phyloP scores from a whole-genome alignment of 345 rosid species.

The Geranium rotundifolium region DNA sequence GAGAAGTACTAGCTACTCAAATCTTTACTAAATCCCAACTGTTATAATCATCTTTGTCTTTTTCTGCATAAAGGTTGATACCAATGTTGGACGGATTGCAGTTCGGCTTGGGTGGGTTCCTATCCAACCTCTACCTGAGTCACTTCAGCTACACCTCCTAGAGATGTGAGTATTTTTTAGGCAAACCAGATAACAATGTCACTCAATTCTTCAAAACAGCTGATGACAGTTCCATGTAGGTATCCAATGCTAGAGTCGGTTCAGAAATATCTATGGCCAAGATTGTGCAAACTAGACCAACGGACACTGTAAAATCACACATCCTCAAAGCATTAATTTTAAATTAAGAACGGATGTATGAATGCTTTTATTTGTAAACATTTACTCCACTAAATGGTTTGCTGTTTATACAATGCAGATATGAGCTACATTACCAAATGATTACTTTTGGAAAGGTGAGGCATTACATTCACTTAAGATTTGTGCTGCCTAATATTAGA shows the following conservation, averaged over 20 bases:
- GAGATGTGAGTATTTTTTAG: slow-evolving; percentile 54
- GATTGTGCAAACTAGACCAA: slow-evolving; percentile 91
- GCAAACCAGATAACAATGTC: slow-evolving; percentile 7
- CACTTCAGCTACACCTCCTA: slow-evolving; percentile 81
- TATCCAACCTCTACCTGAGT: slow-evolving; percentile 80
- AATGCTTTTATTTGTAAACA: not conserved
- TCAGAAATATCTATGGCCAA: slow-evolving; percentile 93
- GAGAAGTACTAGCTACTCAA: slow-evolving; percentile 1
- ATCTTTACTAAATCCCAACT: not conserved
- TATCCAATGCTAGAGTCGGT: slow-evolving; percentile 82
- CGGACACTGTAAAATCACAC: slow-evolving; percentile 51
- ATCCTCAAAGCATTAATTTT: slow-evolving; percentile 3
- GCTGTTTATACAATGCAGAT: slow-evolving; percentile 35
- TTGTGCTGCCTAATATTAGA: not conserved
- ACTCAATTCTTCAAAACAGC: slow-evolving; percentile 7
- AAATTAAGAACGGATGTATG: not conserved
- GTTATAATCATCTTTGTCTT: not conserved
- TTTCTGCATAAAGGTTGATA: slow-evolving; percentile 59
- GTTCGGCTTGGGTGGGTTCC: slow-evolving; percentile 99
- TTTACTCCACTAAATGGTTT: not conserved
- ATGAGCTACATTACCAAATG: slow-evolving; percentile 89
- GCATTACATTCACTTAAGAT: slow-evolving; percentile 1
- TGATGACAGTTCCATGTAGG: slow-evolving; percentile 30
- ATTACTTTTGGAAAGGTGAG: slow-evolving; percentile 95
- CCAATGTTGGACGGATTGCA: slow-evolving; percentile 93